phyloP scores from a whole-genome alignment of 805 yeast species.

The Candida oleophila region DNA sequence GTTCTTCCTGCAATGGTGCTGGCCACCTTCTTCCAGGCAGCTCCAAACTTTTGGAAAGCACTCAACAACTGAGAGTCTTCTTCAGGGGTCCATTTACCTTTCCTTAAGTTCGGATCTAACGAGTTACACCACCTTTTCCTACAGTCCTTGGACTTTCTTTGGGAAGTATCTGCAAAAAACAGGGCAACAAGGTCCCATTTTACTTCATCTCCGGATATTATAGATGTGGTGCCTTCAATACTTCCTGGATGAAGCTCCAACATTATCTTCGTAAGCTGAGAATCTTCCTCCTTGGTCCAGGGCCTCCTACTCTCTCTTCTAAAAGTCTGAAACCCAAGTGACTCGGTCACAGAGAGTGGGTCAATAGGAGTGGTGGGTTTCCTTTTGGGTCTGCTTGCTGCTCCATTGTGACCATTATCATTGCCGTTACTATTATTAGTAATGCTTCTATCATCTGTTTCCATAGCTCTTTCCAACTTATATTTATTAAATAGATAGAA shows the following conservation, averaged over 20 bases:
- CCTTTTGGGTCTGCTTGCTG: not conserved
- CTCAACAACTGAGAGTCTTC: conserved; percentile 69
- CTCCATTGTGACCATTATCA: not conserved
- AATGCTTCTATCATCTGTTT: not conserved
- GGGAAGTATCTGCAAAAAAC: conserved; percentile 38
- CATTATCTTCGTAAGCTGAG: conserved; percentile 10
- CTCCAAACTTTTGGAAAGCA: conserved; percentile 68
- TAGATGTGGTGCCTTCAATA: not conserved
- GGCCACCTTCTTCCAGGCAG: conserved; percentile 85
- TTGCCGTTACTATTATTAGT: too few relatives aligned
- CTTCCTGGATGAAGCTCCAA: not conserved
- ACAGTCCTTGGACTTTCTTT: conserved; percentile 76
- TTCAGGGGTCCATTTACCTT: conserved; percentile 83
- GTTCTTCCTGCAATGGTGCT: conserved; percentile 77
- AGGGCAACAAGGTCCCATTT: conserved; percentile 62
- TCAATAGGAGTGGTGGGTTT: conserved; percentile 32
- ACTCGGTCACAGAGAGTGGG: conserved; percentile 61
- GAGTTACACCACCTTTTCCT: conserved; percentile 86
- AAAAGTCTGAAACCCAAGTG: conserved; percentile 73
- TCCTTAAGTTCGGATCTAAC: conserved; percentile 74
- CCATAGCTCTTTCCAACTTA: not conserved
- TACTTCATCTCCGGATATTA: conserved; percentile 20
- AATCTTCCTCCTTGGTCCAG: conserved; percentile 81
- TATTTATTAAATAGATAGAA: too few relatives aligned
- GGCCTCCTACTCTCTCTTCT: conserved; percentile 60